Conservation (phyloP, 176 grass and related monocot genomes). For the Neostapfia colusana region DNA sequence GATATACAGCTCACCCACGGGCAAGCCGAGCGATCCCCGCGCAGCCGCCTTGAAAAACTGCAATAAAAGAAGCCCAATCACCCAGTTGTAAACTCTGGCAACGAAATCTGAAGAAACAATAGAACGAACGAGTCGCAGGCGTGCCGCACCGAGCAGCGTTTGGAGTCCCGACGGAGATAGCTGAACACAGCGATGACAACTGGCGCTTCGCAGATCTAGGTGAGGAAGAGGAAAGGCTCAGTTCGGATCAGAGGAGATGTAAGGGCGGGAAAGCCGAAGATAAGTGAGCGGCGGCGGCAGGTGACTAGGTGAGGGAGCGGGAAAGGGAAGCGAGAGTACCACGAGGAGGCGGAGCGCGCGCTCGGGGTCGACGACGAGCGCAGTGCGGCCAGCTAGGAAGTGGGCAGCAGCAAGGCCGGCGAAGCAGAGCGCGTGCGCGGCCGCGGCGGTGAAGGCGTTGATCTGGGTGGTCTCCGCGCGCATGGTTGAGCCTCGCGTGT, state of each 20-base stretch:
- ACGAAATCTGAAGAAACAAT: neutral
- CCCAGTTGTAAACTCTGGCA: neutral
- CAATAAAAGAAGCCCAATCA: slow-evolving; percentile 26
- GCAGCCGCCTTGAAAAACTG: slow-evolving; percentile 66
- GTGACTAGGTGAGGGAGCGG: neutral
- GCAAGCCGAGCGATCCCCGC: slow-evolving; percentile 61
- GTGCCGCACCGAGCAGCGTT: slow-evolving; percentile 52
- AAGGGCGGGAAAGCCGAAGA: neutral
- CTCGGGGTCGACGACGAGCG: slow-evolving; percentile 56
- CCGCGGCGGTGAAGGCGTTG: slow-evolving; percentile 22
- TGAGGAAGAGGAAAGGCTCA: neutral
- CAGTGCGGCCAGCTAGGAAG: slow-evolving; percentile 31
- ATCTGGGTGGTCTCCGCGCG: slow-evolving; percentile 44
- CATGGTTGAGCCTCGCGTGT: slow-evolving; percentile 23
- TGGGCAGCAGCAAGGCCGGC: slow-evolving; percentile 45
- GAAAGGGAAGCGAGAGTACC: slow-evolving; percentile 27
- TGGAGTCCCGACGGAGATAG: slow-evolving; percentile 52
- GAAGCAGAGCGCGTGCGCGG: slow-evolving; percentile 52
- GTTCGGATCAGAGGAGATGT: neutral
- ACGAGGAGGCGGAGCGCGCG: slow-evolving; percentile 63
- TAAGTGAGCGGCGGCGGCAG: neutral
- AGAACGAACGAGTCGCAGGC: slow-evolving; percentile 4
- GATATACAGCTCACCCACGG: slow-evolving; percentile 50
- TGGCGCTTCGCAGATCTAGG: slow-evolving; percentile 65
- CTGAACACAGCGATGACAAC: slow-evolving; percentile 72